Conservation (phyloP, 768 basidiomycete genomes). For the Boletus barrowsii region DNA sequence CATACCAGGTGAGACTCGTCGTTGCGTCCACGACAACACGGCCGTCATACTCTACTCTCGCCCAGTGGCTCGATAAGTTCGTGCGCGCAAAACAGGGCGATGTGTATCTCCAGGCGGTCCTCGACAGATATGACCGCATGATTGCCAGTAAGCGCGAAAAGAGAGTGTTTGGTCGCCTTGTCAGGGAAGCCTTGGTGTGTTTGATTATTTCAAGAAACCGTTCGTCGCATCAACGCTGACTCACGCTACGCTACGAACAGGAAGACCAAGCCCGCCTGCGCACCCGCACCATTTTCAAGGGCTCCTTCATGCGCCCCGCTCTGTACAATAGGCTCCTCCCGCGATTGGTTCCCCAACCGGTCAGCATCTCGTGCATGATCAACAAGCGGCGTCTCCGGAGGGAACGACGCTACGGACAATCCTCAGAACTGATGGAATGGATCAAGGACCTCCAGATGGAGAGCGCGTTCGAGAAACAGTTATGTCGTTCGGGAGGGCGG, state of each 20-base stretch:
- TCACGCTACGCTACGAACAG: slow-evolving; percentile 32
- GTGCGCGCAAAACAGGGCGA: slow-evolving; percentile 53
- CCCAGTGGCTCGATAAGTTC: slow-evolving; percentile 58
- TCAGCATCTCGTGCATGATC: slow-evolving; percentile 70
- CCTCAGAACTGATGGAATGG: slow-evolving; percentile 32
- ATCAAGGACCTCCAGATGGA: slow-evolving; percentile 37
- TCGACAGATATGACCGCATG: slow-evolving; percentile 58
- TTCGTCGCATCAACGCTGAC: background rate
- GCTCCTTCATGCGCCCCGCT: slow-evolving; percentile 63
- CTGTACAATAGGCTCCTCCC: slow-evolving; percentile 70
- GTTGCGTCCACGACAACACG: background rate
- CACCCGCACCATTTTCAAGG: slow-evolving; percentile 68
- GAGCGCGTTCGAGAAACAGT: slow-evolving; percentile 35
- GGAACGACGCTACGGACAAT: slow-evolving; percentile 43
- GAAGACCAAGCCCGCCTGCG: slow-evolving; percentile 53
- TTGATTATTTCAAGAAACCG: background rate
- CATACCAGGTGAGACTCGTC: slow-evolving; percentile 49
- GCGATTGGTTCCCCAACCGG: slow-evolving; percentile 76
- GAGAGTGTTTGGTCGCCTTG: slow-evolving; percentile 43
- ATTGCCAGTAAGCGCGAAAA: slow-evolving; percentile 51
- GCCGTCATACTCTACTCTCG: background rate
- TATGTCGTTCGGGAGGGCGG: slow-evolving; percentile 17
- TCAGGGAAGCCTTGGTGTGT: slow-evolving; percentile 53
- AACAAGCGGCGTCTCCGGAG: slow-evolving; percentile 41
- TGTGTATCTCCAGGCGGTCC: slow-evolving; percentile 38